These are phyloP conservation scores for Penicillium fuscoglaucum DNA, from an alignment of 2,329 filamentous ascomycete species.

Conservation along the genomic window DNA sequence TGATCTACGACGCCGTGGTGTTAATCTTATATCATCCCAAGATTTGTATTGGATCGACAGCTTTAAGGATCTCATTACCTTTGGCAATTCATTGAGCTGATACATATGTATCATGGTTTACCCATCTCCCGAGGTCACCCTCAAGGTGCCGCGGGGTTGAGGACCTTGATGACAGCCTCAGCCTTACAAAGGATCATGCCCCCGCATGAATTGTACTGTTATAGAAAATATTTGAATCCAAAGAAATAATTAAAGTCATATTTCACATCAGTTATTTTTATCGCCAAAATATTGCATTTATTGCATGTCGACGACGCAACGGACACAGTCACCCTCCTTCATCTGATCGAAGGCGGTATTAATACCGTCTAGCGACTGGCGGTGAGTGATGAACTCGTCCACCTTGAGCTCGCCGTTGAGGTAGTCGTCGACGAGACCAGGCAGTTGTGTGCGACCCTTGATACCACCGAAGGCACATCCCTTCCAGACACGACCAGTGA, in stretches of 20 bases:
- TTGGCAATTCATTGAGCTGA: neutral
- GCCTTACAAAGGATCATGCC: slow-evolving; percentile 8
- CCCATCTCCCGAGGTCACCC: neutral
- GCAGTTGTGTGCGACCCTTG: slow-evolving; percentile 93
- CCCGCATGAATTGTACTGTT: neutral
- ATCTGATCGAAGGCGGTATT: slow-evolving; percentile 90
- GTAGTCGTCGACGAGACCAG: slow-evolving; percentile 85
- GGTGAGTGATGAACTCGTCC: slow-evolving; percentile 98
- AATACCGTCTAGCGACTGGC: slow-evolving; percentile 77
- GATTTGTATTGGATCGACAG: neutral
- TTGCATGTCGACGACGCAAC: slow-evolving; percentile 77
- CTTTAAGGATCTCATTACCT: neutral
- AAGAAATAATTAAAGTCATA: slow-evolving; percentile 23
- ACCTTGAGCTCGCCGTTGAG: slow-evolving; percentile 89
- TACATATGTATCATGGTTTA: too few relatives aligned
- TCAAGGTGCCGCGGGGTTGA: slow-evolving; percentile 21
- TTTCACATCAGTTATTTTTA: slow-evolving; percentile 25
- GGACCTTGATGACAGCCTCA: slow-evolving; percentile 21
- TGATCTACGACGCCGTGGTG: too few relatives aligned
- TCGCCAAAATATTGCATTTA: slow-evolving; percentile 13
- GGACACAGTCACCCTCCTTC: slow-evolving; percentile 96
- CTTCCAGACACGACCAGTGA: slow-evolving; percentile 96
- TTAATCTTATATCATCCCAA: neutral
- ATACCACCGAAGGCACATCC: slow-evolving; percentile 97
- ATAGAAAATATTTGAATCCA: neutral